Evolutionary conservation across 768 basidiomycete species (phyloP).

Genomic region (Hysterangium stoloniferum): DNA sequence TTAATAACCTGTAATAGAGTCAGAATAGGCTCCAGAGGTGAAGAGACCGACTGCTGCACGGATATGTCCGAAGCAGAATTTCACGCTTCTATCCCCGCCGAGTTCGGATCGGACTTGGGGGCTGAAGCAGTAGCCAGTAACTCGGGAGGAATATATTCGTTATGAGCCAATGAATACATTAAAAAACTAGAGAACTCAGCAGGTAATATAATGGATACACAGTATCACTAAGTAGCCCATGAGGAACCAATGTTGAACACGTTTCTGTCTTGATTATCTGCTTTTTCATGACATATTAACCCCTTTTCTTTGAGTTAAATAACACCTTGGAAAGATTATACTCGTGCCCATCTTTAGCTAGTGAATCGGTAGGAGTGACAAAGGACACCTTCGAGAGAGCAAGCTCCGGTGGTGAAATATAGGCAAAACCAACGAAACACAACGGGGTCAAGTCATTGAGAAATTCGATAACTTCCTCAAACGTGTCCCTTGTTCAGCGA

Average conservation of each 20-base stretch:
- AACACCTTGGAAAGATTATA: constrained; percentile 22
- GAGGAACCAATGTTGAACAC: constrained; percentile 22
- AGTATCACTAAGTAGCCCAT: constrained; percentile 17
- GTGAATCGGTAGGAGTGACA: constrained; percentile 20
- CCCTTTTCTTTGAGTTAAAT: too few species aligned
- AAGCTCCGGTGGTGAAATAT: constrained; percentile 22
- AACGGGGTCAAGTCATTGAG: too few species aligned
- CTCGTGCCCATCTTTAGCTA: constrained; percentile 24
- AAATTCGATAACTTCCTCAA: too few species aligned
- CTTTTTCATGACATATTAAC: too few species aligned
- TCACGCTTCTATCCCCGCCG: background rate
- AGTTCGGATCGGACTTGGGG: background rate
- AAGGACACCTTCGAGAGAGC: constrained; percentile 24
- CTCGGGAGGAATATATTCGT: background rate
- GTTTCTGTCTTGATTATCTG: too few species aligned
- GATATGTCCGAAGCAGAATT: constrained; percentile 22
- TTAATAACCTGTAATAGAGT: too few species aligned
- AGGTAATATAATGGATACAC: constrained; percentile 5
- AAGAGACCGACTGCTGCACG: constrained; percentile 21
- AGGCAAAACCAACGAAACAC: constrained; percentile 28
- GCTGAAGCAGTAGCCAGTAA: too few species aligned
- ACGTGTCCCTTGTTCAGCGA: too few species aligned
- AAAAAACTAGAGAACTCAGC: background rate
- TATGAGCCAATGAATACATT: background rate
- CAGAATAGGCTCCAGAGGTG: background rate